Evolutionary conservation across 2,329 filamentous ascomycete genomes (phyloP).

Genomic region (Colletotrichum plurivorum): DNA sequence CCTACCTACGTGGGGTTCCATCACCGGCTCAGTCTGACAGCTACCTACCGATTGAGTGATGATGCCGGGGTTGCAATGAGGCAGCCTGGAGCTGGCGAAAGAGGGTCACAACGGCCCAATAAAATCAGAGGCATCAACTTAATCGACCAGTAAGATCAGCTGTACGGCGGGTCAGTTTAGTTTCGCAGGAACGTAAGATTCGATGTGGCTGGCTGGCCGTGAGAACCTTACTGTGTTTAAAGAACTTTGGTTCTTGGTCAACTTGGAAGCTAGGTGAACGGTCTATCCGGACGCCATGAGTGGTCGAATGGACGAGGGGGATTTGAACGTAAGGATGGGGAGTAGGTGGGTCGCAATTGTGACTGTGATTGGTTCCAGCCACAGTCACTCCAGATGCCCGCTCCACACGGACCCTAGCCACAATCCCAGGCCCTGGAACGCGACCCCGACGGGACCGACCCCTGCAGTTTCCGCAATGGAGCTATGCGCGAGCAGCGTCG

Average conservation of each 20-base stretch:
- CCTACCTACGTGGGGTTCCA: neutral
- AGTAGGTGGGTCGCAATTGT: neutral
- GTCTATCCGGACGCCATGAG: neutral
- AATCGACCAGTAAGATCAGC: neutral
- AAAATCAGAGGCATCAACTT: neutral
- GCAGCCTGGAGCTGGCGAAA: constrained; percentile 12
- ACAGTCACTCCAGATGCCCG: neutral
- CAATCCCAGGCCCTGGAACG: constrained; percentile 15
- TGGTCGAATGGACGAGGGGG: neutral
- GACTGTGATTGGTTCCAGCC: constrained; percentile 15
- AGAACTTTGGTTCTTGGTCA: constrained; percentile 12
- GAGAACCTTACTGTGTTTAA: neutral
- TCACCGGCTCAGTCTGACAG: neutral
- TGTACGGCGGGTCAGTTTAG: neutral
- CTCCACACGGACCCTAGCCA: neutral
- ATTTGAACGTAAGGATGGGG: neutral
- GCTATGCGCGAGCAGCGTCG: constrained; percentile 27
- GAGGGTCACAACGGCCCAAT: constrained; percentile 1
- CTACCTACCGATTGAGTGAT: constrained; percentile 1
- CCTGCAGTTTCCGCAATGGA: constrained; percentile 27
- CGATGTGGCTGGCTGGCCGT: neutral
- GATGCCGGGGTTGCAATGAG: constrained; percentile 1
- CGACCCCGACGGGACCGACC: neutral
- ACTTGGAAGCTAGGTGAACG: constrained; percentile 15
- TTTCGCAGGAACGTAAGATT: neutral